Evolutionary conservation across 257 asterid species (phyloP), one percentile per base, ranked within the genome.

Genomic region (Nicotiana knightiana): DNA sequence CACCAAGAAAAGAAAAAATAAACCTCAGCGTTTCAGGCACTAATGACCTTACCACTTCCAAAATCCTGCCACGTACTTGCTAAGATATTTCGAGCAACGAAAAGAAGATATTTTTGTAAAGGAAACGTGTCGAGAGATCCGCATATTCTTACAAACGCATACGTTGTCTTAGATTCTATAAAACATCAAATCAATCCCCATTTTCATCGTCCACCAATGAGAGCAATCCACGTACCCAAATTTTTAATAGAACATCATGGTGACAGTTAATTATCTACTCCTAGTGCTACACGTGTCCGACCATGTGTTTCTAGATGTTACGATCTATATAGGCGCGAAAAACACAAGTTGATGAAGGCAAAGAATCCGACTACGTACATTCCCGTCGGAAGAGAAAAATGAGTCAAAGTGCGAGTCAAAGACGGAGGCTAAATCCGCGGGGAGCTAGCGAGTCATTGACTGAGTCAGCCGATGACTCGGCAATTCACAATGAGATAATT

Each of bases 401-500:
- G 66, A 35, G 37, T 24, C 51, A 33, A 80, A 43, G 79, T 76
- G 64, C 88, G 73, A 84, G 67, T 53, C 92, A 85, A 63, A 54
- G 85, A 39, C 68, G 73, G n/a, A 70, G 87, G 13, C 81, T 80
- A 71, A 81, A 77, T 82, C n/a, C 54, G 35, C 0, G 46, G 0
- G 28, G 67, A 3, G 3, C 9, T 4, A 16, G 28, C 0, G 97
- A 87, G 55, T 68, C 55, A 76, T 83, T 89, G 1, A 55, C 80
- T 30, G 81, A 82, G 76, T n/a, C 67, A 76, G 48, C 4, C 7
- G 53, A 32, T 4, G 84, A 76, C 8, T 89, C 93, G 46, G 90
- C 91, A 3, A 81, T 92, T 5, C 85, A 88, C 59, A 86, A 92
- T 86, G 98, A 95, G 88, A 91, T 88, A 2, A 39, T 93, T 2